These are phyloP conservation scores for Fusarium sororula DNA, from an alignment of 2,329 filamentous ascomycete species.

Conservation along the genomic window DNA sequence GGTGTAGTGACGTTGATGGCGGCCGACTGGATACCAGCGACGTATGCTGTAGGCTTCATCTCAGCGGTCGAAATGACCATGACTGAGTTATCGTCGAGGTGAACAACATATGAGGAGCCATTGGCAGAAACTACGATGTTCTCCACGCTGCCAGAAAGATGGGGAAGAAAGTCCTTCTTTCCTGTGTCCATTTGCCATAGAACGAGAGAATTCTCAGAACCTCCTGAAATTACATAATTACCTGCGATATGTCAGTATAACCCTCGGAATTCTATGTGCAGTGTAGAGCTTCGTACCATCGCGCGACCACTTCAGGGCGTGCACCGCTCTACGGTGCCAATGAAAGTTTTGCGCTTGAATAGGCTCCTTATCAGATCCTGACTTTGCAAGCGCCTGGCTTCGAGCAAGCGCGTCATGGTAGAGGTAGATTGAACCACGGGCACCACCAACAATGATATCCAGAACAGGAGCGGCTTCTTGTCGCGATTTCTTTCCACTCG, in stretches of 20 bases:
- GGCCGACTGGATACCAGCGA: slow-evolving; percentile 81
- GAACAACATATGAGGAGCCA: slow-evolving; percentile 84
- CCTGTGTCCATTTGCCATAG: slow-evolving; percentile 94
- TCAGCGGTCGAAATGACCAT: slow-evolving; percentile 93
- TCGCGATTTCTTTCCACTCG: slow-evolving; percentile 39
- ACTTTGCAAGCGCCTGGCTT: slow-evolving; percentile 57
- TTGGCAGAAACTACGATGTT: slow-evolving; percentile 82
- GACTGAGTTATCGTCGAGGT: slow-evolving; percentile 89
- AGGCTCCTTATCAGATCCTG: slow-evolving; percentile 56
- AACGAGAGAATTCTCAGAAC: slow-evolving; percentile 86
- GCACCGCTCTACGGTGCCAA: slow-evolving; percentile 89
- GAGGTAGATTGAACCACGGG: slow-evolving; percentile 79
- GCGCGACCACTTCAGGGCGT: slow-evolving; percentile 87
- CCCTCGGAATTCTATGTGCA: neutral
- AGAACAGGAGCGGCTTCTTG: slow-evolving; percentile 54
- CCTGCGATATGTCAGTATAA: slow-evolving; percentile 61
- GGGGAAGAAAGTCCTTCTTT: slow-evolving; percentile 84
- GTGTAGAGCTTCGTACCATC: slow-evolving; percentile 70
- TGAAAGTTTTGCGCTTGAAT: slow-evolving; percentile 75
- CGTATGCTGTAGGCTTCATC: slow-evolving; percentile 82
- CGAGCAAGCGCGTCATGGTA: slow-evolving; percentile 78
- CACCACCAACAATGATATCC: slow-evolving; percentile 82
- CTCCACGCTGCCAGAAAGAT: slow-evolving; percentile 85
- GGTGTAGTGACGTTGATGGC: slow-evolving; percentile 60
- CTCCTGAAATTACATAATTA: slow-evolving; percentile 94